Conservation (phyloP, 2,329 filamentous ascomycete species). For the Samsoniella hepiali region DNA sequence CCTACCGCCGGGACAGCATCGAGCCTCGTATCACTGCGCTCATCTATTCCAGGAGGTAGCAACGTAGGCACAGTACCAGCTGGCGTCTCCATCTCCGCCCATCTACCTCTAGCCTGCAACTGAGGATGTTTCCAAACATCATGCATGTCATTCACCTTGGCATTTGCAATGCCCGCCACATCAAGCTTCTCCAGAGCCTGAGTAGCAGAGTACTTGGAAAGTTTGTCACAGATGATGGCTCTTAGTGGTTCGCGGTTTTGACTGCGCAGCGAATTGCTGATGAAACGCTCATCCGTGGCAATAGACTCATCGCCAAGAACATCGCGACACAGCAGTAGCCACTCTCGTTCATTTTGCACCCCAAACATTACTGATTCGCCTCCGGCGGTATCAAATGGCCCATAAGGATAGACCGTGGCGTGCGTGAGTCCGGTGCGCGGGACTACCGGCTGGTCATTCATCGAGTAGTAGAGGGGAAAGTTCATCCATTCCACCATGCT, state of each 20-base stretch:
- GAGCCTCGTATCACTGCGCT: conserved; percentile 32
- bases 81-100: conserved; percentile 48
- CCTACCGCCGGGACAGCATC: conserved; percentile 46
- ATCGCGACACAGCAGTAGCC: conserved; percentile 45
- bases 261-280: conserved; percentile 42
- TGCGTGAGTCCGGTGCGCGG: conserved; percentile 49
- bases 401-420: conserved; percentile 55
- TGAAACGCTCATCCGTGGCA: conserved; percentile 45
- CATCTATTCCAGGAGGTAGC: conserved; percentile 44
- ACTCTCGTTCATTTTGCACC: conserved; percentile 57
- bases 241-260: conserved; percentile 46
- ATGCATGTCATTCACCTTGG: conserved; percentile 53
- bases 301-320: conserved; percentile 44
- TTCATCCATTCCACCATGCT: conserved; percentile 58
- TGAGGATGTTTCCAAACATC: conserved; percentile 54
- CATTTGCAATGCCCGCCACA: conserved; percentile 50
- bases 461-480: conserved; percentile 54
- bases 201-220: conserved; percentile 37
- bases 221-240: conserved; percentile 42
- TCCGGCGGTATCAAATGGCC: conserved; percentile 49
- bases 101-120: conserved; percentile 46
- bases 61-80: conserved; percentile 45
- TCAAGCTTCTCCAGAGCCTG: conserved; percentile 44
- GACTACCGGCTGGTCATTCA: conserved; percentile 41
- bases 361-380: conserved; percentile 52